Base-by-base conservation (phyloP, 2,329 filamentous ascomycete genomes). In the Exophiala bonariae region DNA sequence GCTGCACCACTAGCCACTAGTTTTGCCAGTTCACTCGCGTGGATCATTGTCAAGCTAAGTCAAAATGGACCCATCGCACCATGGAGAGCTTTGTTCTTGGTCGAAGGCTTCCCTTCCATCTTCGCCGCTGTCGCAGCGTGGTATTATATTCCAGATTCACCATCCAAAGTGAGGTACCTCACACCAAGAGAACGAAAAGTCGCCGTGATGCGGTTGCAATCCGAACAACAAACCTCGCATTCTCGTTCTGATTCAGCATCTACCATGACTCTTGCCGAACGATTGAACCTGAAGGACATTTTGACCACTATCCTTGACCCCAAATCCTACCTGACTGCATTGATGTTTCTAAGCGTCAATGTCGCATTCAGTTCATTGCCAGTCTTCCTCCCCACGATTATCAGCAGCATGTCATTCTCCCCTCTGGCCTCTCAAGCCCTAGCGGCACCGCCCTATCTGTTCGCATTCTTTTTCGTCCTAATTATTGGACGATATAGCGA, bases 331-430 rank as follows among this genome's bases (percentile, higher is more conserved):
- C 74, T 92, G 33, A 87, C 87, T 3, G 85, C 89, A 19, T 68
- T 81, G 58, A 95, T 95, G 80, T 88, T 95, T 74, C 90, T 95
- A 73, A 82, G 85, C 66, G 83, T 86, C 62, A 95, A 96, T 67
- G 86, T 95, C 64, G 86, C 89, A 10, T 96, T 95, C 72, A 84
- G 83, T 61, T 92, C 87, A 17, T 82, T 95, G 63, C 90, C 90
- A 2, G 87, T 93, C 39, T 95, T 95, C 64, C 77, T 95, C 2
- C 89, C 89, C 28, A 89, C 86, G 18, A 89, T 95, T 53, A 78
- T 95, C 37, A 37, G 39, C 51, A 74, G 71, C 50, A 83, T 95
- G 88, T 46, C 44, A 13, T 86, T 89, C 69, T 76, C 80, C 28
- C 67, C 78, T 1, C 69, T 86, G 2, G 70, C 79, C 2, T 80